Evolutionary conservation across 345 rosid genomes (phyloP).

Genomic region (Erucastrum elatum): DNA sequence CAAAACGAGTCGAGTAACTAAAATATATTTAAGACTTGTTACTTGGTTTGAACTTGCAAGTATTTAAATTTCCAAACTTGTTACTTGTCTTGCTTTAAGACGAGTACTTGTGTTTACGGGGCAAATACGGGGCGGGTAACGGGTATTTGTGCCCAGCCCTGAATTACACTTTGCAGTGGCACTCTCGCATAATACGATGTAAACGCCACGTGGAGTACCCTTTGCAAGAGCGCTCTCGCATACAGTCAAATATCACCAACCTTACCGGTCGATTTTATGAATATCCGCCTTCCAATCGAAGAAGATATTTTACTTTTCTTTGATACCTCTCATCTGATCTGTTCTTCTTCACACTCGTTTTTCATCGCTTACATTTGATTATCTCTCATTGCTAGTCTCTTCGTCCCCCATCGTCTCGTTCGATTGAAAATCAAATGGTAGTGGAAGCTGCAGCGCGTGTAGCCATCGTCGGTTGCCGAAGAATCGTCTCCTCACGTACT

Average conservation of each 20-base stretch:
- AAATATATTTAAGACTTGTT: too few relatives aligned
- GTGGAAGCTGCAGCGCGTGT: constrained; percentile 40
- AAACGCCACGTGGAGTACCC: not conserved
- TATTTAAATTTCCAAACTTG: too few relatives aligned
- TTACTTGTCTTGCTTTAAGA: too few relatives aligned
- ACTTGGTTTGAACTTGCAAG: too few relatives aligned
- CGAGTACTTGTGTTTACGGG: too few relatives aligned
- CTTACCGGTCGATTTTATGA: not conserved
- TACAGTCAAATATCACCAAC: constrained; percentile 3
- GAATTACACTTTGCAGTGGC: too few relatives aligned
- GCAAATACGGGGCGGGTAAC: too few relatives aligned
- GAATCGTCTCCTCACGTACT: constrained; percentile 16
- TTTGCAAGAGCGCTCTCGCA: not conserved
- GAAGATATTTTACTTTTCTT: not conserved
- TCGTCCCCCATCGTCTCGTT: not conserved
- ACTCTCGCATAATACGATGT: not conserved
- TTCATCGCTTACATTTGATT: not conserved
- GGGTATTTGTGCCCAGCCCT: too few relatives aligned
- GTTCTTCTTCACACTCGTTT: not conserved
- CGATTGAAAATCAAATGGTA: constrained; percentile 13
- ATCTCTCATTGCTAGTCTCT: not conserved
- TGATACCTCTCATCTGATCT: not conserved
- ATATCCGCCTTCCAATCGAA: not conserved
- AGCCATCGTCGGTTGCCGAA: constrained; percentile 36
- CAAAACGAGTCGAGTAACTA: too few relatives aligned